Conservation (phyloP, 805 yeast genomes). For the Starmerella bombicola region DNA sequence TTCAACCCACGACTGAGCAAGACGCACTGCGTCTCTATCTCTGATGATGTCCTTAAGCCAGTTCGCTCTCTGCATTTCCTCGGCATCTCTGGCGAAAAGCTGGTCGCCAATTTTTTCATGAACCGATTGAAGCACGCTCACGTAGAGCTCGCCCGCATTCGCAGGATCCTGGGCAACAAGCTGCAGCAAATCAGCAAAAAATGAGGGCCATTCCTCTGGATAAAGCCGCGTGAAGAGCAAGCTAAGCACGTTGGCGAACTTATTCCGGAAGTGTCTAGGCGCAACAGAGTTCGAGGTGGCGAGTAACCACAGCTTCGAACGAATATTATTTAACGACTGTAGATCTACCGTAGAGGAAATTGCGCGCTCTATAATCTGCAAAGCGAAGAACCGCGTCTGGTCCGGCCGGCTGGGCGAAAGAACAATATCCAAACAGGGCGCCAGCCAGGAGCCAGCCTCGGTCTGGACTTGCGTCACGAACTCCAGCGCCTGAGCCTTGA, state of each 20-base stretch:
- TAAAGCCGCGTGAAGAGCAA: constrained; percentile 41
- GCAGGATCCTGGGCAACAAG: constrained; percentile 27
- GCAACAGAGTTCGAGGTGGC: constrained; percentile 24
- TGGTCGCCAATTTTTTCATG: constrained; percentile 93
- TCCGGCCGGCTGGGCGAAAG: constrained; percentile 33
- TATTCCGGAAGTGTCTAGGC: constrained; percentile 43
- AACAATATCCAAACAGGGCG: constrained; percentile 34
- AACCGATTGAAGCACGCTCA: constrained; percentile 58
- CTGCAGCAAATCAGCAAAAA: constrained; percentile 38
- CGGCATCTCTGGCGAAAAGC: constrained; percentile 52
- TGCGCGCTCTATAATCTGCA: constrained; percentile 42
- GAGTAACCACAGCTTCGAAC: constrained; percentile 39
- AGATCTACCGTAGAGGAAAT: constrained; percentile 38
- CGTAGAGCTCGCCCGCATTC: constrained; percentile 56
- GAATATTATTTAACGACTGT: constrained; percentile 38
- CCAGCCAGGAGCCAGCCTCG: constrained; percentile 37
- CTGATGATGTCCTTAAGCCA: constrained; percentile 73
- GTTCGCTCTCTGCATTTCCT: constrained; percentile 52
- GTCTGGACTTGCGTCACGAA: constrained; percentile 35
- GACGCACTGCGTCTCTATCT: constrained; percentile 40
- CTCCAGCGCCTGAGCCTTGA: constrained; percentile 43
- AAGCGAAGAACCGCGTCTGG: constrained; percentile 50
- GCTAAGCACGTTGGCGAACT: constrained; percentile 44
- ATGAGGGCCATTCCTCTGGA: constrained; percentile 37
- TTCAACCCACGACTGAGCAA: constrained; percentile 32